Conservation (phyloP, 176 grass and related monocot species). For the Saccharum officinarum region DNA sequence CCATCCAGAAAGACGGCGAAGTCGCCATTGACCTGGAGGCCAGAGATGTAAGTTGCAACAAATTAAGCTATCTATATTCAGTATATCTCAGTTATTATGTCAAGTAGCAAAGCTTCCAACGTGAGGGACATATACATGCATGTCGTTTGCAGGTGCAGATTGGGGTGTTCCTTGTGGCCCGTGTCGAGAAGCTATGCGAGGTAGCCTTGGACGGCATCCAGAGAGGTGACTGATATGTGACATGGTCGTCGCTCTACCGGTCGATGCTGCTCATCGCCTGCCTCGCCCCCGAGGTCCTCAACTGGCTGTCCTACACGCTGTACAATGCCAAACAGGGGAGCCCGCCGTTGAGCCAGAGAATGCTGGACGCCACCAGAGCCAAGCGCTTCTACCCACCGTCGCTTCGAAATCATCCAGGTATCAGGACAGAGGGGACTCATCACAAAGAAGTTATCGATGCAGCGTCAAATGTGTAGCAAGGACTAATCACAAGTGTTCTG, state of each 20-base stretch:
- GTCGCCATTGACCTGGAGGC: constrained; percentile 40
- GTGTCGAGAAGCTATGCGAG: constrained; percentile 39
- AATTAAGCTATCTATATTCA: neutral
- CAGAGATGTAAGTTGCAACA: constrained; percentile 37
- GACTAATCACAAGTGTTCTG: neutral
- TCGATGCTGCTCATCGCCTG: constrained; percentile 31
- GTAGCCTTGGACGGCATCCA: constrained; percentile 33
- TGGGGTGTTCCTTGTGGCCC: constrained; percentile 45
- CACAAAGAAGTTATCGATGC: neutral
- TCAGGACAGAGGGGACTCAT: constrained; percentile 13
- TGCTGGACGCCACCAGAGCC: constrained; percentile 31
- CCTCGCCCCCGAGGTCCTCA: constrained; percentile 42
- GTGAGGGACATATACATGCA: neutral
- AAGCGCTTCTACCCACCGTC: constrained; percentile 5
- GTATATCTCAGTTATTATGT: neutral
- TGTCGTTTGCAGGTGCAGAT: constrained; percentile 40
- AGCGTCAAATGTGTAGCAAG: neutral
- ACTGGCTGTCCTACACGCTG: constrained; percentile 10
- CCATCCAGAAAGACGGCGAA: constrained; percentile 33
- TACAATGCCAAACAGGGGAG: neutral
- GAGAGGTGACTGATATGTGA: constrained; percentile 46
- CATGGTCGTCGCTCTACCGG: constrained; percentile 50
- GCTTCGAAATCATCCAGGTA: neutral
- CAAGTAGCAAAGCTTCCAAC: neutral
- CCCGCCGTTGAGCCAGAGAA: constrained; percentile 23